Conservation (phyloP, 2,329 filamentous ascomycete genomes). For the Botryotinia narcissicola region DNA sequence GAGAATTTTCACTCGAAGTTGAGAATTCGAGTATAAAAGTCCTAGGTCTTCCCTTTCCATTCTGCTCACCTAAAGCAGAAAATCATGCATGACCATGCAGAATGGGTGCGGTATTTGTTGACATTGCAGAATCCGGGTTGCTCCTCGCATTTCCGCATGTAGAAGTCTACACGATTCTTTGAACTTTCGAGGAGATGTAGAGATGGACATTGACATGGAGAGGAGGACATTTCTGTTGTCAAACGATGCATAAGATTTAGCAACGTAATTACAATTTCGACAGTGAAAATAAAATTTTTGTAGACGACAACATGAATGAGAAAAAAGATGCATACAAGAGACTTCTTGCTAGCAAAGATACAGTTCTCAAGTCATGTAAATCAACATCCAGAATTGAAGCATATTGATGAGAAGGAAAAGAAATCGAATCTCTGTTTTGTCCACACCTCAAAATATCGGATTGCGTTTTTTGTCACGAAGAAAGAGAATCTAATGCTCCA, state of each 20-base stretch:
- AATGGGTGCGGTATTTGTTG: too few species aligned
- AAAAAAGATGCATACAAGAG: fast-evolving
- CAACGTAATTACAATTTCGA: fast-evolving
- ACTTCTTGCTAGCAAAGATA: not conserved
- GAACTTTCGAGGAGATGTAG: fast-evolving
- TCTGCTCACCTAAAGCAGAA: too few species aligned
- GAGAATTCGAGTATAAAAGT: too few species aligned
- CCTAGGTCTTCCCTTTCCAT: too few species aligned
- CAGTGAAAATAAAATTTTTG: not conserved
- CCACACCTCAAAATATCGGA: too few species aligned
- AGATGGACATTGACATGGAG: not conserved
- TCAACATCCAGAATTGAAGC: not conserved
- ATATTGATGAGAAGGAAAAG: not conserved
- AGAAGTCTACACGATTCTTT: not conserved
- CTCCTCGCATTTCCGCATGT: fast-evolving
- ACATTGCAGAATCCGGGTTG: too few species aligned
- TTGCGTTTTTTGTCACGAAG: too few species aligned
- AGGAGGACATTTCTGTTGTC: too few species aligned
- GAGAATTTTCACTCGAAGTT: fast-evolving
- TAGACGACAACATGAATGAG: not conserved
- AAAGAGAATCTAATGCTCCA: not conserved
- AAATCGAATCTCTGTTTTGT: not conserved
- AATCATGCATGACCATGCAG: too few species aligned
- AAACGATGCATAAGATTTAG: not conserved
- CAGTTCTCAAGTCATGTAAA: fast-evolving